Conservation (phyloP, 2,329 filamentous ascomycete genomes). For the Hypoxylon sp. region DNA sequence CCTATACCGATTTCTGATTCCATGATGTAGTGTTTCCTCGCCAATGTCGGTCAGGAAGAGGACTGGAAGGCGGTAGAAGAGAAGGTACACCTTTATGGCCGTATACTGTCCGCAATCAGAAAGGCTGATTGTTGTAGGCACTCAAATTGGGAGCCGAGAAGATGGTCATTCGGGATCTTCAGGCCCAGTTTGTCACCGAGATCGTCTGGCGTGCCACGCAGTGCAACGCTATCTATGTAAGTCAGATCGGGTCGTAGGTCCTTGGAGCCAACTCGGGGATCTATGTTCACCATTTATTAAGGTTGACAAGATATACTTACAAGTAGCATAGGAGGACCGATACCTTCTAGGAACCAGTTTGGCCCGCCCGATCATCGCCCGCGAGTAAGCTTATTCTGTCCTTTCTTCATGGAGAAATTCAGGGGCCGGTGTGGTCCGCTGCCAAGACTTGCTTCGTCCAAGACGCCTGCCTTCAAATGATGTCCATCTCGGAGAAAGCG, state of each 20-base stretch:
- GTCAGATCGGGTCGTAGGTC: constrained; percentile 11
- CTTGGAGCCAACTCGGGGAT: background rate
- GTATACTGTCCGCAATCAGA: background rate
- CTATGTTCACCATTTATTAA: background rate
- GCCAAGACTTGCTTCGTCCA: background rate
- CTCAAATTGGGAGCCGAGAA: constrained; percentile 74
- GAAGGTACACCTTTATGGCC: constrained; percentile 58
- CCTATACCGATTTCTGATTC: background rate
- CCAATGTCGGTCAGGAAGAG: constrained; percentile 81
- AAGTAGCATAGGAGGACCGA: constrained; percentile 26
- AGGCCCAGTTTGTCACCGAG: constrained; percentile 82
- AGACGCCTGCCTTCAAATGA: background rate
- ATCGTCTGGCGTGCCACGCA: constrained; percentile 84
- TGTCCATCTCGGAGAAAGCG: background rate
- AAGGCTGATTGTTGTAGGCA: constrained; percentile 15
- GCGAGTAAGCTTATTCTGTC: constrained; percentile 57
- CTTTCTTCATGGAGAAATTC: background rate
- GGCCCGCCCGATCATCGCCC: constrained; percentile 73
- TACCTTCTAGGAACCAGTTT: constrained; percentile 67
- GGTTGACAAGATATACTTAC: background rate
- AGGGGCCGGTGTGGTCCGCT: background rate
- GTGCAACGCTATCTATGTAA: constrained; percentile 72
- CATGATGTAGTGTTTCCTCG: constrained; percentile 61
- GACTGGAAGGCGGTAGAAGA: constrained; percentile 78
- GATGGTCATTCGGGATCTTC: constrained; percentile 73